Conservation (phyloP, 257 asterid genomes). For the Salvia hispanica region DNA sequence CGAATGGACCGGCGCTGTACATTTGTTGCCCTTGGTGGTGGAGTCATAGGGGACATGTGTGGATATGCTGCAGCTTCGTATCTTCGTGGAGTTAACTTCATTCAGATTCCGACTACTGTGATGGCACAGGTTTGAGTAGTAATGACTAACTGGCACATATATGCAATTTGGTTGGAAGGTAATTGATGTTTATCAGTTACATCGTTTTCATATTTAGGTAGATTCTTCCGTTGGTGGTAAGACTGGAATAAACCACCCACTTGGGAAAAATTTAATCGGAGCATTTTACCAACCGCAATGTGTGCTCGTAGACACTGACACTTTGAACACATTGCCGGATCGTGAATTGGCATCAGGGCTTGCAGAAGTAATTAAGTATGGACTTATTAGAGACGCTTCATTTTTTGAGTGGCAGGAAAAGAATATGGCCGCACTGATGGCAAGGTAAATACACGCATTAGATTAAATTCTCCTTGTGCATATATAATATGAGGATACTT, state of each 20-base stretch:
- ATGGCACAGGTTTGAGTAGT: slow-evolving; percentile 87
- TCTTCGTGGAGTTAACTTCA: slow-evolving; percentile 96
- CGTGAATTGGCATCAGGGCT: slow-evolving; percentile 96
- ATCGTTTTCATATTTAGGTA: slow-evolving; percentile 51
- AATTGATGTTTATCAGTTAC: background rate
- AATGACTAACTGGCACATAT: slow-evolving; percentile 23
- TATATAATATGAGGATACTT: slow-evolving; percentile 23
- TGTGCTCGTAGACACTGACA: slow-evolving; percentile 87
- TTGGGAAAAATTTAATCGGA: slow-evolving; percentile 92
- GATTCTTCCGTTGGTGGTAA: slow-evolving; percentile 99
- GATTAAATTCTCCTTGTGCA: background rate
- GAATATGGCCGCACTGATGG: slow-evolving; percentile 71
- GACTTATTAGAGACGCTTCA: slow-evolving; percentile 84
- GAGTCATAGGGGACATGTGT: slow-evolving; percentile 99
- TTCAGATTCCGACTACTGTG: slow-evolving; percentile 98
- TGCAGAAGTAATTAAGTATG: slow-evolving; percentile 92
- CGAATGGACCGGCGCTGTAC: slow-evolving; percentile 92
- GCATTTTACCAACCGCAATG: slow-evolving; percentile 99
- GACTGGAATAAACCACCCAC: slow-evolving; percentile 98
- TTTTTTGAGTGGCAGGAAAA: slow-evolving; percentile 98
- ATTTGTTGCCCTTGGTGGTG: slow-evolving; percentile 98
- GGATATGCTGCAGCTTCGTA: slow-evolving; percentile 98
- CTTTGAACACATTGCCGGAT: slow-evolving; percentile 90
- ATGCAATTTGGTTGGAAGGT: slow-evolving; percentile 8
- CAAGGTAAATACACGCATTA: slow-evolving; percentile 54